phyloP scores from a whole-genome alignment of 192 early-diverging fungal genomes.

The Linnemannia hyalina region DNA sequence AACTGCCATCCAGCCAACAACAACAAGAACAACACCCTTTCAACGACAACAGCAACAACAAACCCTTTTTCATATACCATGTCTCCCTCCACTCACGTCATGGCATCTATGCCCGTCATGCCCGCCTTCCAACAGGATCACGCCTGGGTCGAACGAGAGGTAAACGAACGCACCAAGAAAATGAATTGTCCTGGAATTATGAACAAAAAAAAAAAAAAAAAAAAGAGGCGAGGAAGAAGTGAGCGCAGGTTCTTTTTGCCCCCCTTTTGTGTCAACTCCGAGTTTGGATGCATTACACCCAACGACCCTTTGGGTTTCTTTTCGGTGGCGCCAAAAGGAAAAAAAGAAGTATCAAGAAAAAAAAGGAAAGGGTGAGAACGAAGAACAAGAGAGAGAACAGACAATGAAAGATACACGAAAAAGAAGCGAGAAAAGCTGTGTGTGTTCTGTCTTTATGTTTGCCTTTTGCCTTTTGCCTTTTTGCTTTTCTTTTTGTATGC shows the following conservation, averaged over 20 bases:
- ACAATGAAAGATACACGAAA: background rate
- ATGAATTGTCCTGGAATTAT: background rate
- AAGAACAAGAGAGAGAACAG: background rate
- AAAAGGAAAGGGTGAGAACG: background rate
- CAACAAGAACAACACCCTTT: background rate
- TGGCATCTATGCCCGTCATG: constrained; percentile 35
- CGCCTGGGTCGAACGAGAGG: constrained; percentile 43
- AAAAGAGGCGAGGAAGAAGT: background rate
- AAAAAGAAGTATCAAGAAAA: background rate
- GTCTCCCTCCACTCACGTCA: constrained; percentile 34
- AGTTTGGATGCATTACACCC: constrained; percentile 3
- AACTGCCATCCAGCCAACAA: background rate
- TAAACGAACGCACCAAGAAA: background rate
- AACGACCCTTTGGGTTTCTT: background rate
- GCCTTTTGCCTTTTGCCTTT: constrained; percentile 1
- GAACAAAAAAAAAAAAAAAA: background rate
- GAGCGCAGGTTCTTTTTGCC: background rate
- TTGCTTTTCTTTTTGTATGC: background rate
- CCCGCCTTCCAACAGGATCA: constrained; percentile 26
- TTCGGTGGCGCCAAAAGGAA: constrained; percentile 1
- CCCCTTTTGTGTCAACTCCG: background rate
- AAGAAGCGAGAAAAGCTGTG: background rate
- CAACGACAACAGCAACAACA: background rate
- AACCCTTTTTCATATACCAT: constrained; percentile 8
- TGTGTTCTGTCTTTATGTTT: background rate